phyloP scores from a whole-genome alignment of 805 yeast species.

The Maudiozyma serrabonitensis region DNA sequence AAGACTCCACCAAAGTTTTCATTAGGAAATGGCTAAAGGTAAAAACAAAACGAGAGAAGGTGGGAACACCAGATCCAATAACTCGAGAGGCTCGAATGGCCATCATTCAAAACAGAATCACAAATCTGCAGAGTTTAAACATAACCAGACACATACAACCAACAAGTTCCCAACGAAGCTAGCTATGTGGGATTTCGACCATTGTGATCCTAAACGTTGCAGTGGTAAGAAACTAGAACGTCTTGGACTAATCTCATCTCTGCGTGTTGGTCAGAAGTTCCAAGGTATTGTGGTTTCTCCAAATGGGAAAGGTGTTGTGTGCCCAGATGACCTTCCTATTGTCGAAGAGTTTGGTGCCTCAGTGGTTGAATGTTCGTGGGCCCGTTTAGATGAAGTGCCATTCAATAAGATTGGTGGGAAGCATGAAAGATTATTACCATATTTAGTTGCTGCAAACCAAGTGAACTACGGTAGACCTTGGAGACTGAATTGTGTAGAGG shows the following conservation, averaged over 20 bases:
- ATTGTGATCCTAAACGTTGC: conserved; percentile 96
- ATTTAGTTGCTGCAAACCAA: conserved; percentile 90
- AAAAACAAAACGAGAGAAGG: conserved; percentile 36
- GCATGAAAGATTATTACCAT: conserved; percentile 79
- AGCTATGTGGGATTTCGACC: conserved; percentile 99
- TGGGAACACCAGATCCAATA: conserved; percentile 18
- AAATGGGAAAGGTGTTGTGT: conserved; percentile 79
- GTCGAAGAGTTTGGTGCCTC: conserved; percentile 86
- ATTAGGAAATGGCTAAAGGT: conserved; percentile 22
- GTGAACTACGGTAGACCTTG: conserved; percentile 96
- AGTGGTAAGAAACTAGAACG: conserved; percentile 91
- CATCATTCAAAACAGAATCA: conserved; percentile 48
- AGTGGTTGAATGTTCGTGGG: conserved; percentile 98
- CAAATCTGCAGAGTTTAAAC: conserved; percentile 32
- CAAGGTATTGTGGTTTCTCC: conserved; percentile 89
- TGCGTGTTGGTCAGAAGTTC: conserved; percentile 89
- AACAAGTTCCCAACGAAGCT: conserved; percentile 65
- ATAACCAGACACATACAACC: conserved; percentile 11
- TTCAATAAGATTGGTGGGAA: conserved; percentile 86
- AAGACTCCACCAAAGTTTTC: too few relatives aligned
- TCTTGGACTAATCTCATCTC: conserved; percentile 65
- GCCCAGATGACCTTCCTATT: conserved; percentile 72
- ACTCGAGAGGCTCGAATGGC: conserved; percentile 39
- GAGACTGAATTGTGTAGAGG: conserved; percentile 94
- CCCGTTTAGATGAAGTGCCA: conserved; percentile 93